Evolutionary conservation across 495 filamentous ascomycete species (phyloP).

Genomic region (Penicillium coprophilum): DNA sequence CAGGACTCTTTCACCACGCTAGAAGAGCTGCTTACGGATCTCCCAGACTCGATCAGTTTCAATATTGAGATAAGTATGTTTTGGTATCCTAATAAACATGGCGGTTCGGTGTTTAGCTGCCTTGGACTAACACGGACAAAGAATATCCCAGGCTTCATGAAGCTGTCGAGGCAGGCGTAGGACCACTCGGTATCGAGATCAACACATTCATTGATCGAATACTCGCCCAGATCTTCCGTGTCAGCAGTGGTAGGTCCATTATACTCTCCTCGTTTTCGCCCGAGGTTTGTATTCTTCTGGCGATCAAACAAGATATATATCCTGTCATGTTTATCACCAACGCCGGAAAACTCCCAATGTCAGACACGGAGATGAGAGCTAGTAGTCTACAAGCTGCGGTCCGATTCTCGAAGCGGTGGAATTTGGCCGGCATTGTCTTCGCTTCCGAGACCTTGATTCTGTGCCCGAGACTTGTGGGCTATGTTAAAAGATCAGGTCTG

Average conservation of each 20-base stretch:
- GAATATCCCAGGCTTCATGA: constrained; percentile 40
- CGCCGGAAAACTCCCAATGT: constrained; percentile 31
- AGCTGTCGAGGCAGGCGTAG: constrained; percentile 38
- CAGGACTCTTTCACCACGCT: constrained; percentile 39
- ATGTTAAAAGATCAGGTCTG: constrained; percentile 22
- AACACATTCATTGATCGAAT: constrained; percentile 44
- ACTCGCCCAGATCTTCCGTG: constrained; percentile 27
- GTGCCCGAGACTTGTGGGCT: constrained; percentile 31
- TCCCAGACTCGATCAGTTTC: constrained; percentile 33
- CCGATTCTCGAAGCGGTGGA: constrained; percentile 38
- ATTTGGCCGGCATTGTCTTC: constrained; percentile 36
- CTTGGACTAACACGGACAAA: constrained; percentile 1
- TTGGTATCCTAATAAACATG: background rate
- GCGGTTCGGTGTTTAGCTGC: too few relatives aligned
- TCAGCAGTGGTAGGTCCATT: constrained; percentile 28
- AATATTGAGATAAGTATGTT: constrained; percentile 43
- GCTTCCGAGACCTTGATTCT: constrained; percentile 35
- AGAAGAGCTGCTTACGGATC: constrained; percentile 33
- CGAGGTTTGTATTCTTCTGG: constrained; percentile 43
- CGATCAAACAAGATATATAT: constrained; percentile 38
- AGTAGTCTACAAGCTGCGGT: constrained; percentile 39
- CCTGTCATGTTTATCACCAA: constrained; percentile 45
- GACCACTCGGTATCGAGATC: constrained; percentile 36
- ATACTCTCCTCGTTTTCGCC: constrained; percentile 46
- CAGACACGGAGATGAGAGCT: constrained; percentile 30